A percentile compares a stretch with the other conserved stretches of the same genome.
phyloP scores from a whole-genome alignment of 2,329 filamentous ascomycete species.

The Colletotrichum chlorophyti region DNA sequence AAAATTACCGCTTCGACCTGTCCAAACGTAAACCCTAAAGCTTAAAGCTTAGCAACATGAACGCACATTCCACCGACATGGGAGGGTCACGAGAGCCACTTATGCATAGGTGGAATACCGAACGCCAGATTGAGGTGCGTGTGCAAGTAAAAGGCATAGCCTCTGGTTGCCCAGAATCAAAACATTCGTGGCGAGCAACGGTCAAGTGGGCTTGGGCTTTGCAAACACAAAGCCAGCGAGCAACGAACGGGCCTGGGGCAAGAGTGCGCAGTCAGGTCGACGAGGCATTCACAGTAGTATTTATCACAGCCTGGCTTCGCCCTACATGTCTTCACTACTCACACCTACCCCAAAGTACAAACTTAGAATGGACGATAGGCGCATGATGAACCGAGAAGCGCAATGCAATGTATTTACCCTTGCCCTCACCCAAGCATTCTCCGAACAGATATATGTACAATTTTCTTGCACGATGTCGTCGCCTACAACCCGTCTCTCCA shows the following conservation, averaged over 20 bases:
- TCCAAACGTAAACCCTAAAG: too few relatives aligned
- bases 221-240: neutral
- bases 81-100: too few relatives aligned
- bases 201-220: neutral
- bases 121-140: too few relatives aligned
- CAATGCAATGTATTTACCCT: slow-evolving; percentile 36
- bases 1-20: too few relatives aligned
- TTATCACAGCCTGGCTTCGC: too few relatives aligned
- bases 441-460: slow-evolving; percentile 51
- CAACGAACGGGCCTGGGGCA: neutral
- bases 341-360: neutral
- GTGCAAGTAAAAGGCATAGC: too few relatives aligned
- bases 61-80: too few relatives aligned
- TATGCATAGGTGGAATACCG: too few relatives aligned
- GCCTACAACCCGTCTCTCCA: neutral
- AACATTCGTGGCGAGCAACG: neutral
- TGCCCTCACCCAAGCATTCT: slow-evolving; percentile 39
- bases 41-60: too few relatives aligned
- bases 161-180: neutral
- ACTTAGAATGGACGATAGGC: neutral
- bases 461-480: slow-evolving; percentile 39
- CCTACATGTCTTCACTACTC: too few relatives aligned
- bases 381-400: slow-evolving; percentile 13
- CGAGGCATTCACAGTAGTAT: too few relatives aligned
- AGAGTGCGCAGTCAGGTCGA: too few relatives aligned